A percentile compares a stretch with the other conserved stretches of the same genome.
Evolutionary conservation across 768 basidiomycete species (phyloP).

Genomic region (Lepiota brunneoincarnata): DNA sequence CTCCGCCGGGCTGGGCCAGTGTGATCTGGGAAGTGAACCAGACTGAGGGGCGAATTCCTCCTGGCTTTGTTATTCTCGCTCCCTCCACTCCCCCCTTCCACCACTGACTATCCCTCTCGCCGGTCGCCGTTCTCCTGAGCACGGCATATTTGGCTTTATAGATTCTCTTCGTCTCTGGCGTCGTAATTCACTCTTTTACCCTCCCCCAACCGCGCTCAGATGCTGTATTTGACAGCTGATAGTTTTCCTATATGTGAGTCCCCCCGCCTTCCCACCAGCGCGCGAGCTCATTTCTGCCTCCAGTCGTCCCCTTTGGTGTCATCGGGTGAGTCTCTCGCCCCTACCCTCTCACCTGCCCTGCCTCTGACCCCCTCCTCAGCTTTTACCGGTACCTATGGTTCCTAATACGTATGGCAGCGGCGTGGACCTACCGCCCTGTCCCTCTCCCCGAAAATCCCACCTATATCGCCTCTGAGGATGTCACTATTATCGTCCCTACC

Average conservation of each 20-base stretch:
- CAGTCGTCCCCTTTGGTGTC: conserved; percentile 88
- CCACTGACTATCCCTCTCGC: conserved; percentile 3
- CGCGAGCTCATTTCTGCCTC: conserved; percentile 17
- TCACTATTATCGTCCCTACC: conserved; percentile 94
- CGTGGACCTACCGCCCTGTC: conserved; percentile 80
- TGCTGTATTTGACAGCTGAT: conserved; percentile 91
- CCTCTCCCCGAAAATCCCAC: conserved; percentile 89
- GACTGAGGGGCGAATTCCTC: background rate
- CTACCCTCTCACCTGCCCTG: background rate
- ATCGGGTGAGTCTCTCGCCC: conserved; percentile 56
- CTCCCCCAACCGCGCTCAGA: conserved; percentile 29
- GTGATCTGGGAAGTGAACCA: background rate
- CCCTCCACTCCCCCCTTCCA: background rate
- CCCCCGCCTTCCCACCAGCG: background rate
- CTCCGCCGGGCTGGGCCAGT: conserved; percentile 7
- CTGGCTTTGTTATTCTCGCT: conserved; percentile 10
- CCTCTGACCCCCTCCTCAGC: conserved; percentile 33
- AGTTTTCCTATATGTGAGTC: conserved; percentile 86
- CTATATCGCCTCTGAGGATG: conserved; percentile 87
- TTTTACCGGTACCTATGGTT: conserved; percentile 97
- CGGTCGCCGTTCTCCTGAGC: conserved; percentile 10
- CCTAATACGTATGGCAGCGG: conserved; percentile 79
- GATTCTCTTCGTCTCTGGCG: conserved; percentile 31
- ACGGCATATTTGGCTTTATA: conserved; percentile 10
- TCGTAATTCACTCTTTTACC: conserved; percentile 39